Conservation (phyloP, 2,329 filamentous ascomycete genomes). For the Claviceps sp. region DNA sequence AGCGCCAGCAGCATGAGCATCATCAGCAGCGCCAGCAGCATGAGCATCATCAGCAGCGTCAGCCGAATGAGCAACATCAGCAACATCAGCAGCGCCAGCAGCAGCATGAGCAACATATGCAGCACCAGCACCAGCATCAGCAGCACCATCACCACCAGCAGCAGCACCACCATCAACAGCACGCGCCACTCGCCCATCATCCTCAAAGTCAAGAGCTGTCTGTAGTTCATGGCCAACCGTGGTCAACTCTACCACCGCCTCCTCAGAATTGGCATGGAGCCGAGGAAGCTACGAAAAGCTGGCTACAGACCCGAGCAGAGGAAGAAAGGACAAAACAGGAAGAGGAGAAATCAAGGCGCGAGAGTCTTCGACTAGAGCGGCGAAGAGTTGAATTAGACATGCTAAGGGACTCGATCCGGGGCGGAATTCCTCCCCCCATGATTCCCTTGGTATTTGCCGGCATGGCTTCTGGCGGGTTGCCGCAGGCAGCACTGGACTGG, state of each 20-base stretch:
- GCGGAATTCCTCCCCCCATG: slow-evolving; percentile 61
- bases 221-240: slow-evolving; percentile 21
- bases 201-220: slow-evolving; percentile 13
- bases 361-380: slow-evolving; percentile 56
- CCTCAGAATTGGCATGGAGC: slow-evolving; percentile 53
- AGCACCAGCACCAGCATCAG: slow-evolving; percentile 10
- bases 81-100: slow-evolving; percentile 14
- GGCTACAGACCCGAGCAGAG: slow-evolving; percentile 58
- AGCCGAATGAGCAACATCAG: not conserved
- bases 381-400: slow-evolving; percentile 61
- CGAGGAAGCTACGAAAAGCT: slow-evolving; percentile 59
- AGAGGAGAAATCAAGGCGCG: slow-evolving; percentile 55
- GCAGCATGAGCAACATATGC: not conserved
- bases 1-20: slow-evolving; percentile 9
- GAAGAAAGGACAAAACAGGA: slow-evolving; percentile 63
- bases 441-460: slow-evolving; percentile 64
- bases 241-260: slow-evolving; percentile 46
- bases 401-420: slow-evolving; percentile 51
- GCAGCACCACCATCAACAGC: not conserved
- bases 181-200: slow-evolving; percentile 11
- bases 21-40: slow-evolving; percentile 9
- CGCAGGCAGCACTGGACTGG: slow-evolving; percentile 51
- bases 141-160: slow-evolving; percentile 9
- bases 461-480: slow-evolving; percentile 47
- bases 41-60: slow-evolving; percentile 4